Base-by-base conservation (phyloP, 768 basidiomycete genomes). In the Lentinus tigrinus region DNA sequence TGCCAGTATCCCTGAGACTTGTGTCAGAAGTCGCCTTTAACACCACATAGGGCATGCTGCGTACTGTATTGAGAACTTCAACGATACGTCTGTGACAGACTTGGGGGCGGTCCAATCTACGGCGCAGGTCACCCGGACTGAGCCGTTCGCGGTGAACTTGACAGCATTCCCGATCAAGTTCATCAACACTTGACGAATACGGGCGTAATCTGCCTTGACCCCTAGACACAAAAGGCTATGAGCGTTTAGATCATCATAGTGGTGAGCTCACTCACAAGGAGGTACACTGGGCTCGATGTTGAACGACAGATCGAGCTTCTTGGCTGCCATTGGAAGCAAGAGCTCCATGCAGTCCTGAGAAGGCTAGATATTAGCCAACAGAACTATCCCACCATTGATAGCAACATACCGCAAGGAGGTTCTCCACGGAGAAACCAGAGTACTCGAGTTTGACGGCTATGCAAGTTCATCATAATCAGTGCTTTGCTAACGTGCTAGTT, bases 161-260 rank as follows among this genome's bases (percentile, higher is more conserved):
- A 89, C 83, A 3, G 87, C 87, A 65, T 91, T 91, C 8, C 87
- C 88, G 47, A 89, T 85, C 48, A 89, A 70, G 67, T 91, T 91
- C 87, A 89, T 89, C 21, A 89, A 71, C 10, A 89, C 87, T 80
- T 91, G 88, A 44, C 87, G 82, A 48, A 89, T 88, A 21, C 88
- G 82, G 4, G 85, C 85, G 60, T 88, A 85, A 65, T 91, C 89
- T 0, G 86, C 85, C 48, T 75, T 80, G n/a, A 89, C 83, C 85
- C 87, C 83, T 84, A 47, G 8, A 47, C 4, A n/a, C 17, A 54
- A 43, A 23, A 16, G 4, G 3, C 26, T 21, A 11, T 9, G 13
- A 28, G 54, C 31, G 52, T 23, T n/a, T 3, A 23, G 44, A 26
- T 58, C 27, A 61, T 19, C 43, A 47, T 8, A n/a, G 3, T n/a